Evolutionary conservation across 2,329 filamentous ascomycete genomes (phyloP).

Genomic region (Cladosporium cucumerinum): DNA sequence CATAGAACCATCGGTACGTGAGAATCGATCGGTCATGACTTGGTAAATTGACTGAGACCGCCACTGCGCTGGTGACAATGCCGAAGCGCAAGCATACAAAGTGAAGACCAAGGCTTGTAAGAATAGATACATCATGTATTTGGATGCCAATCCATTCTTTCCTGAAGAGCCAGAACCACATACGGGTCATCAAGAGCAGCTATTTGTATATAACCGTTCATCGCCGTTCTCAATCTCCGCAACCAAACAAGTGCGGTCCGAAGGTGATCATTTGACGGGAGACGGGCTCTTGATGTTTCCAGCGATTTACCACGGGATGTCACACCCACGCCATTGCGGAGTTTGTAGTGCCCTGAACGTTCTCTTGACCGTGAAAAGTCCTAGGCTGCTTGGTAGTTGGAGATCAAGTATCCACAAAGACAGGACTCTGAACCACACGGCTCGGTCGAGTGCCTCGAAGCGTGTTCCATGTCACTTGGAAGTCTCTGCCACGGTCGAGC

Average conservation of each 20-base stretch:
- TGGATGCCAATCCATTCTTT: too few relatives aligned
- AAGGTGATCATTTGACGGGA: not conserved
- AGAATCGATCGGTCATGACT: conserved; percentile 56
- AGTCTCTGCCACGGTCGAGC: not conserved
- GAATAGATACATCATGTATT: not conserved
- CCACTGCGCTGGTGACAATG: conserved; percentile 36
- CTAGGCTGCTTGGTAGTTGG: not conserved
- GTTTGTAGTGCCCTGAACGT: not conserved
- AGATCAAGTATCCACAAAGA: not conserved
- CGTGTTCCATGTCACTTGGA: not conserved
- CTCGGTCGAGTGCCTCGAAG: conserved; percentile 10
- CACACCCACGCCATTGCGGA: not conserved
- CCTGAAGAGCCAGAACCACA: not conserved
- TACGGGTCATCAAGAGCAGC: not conserved
- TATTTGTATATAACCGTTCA: not conserved
- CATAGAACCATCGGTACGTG: conserved; percentile 46
- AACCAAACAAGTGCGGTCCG: not conserved
- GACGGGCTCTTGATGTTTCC: not conserved
- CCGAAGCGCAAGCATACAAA: conserved; percentile 14
- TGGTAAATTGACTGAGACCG: conserved; percentile 51
- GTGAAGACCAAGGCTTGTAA: not conserved
- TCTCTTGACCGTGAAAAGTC: not conserved
- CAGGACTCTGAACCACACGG: not conserved
- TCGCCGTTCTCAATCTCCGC: not conserved
- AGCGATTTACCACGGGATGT: not conserved